Conservation (phyloP, 495 filamentous ascomycete species). For the Lepidopterella palustris region DNA sequence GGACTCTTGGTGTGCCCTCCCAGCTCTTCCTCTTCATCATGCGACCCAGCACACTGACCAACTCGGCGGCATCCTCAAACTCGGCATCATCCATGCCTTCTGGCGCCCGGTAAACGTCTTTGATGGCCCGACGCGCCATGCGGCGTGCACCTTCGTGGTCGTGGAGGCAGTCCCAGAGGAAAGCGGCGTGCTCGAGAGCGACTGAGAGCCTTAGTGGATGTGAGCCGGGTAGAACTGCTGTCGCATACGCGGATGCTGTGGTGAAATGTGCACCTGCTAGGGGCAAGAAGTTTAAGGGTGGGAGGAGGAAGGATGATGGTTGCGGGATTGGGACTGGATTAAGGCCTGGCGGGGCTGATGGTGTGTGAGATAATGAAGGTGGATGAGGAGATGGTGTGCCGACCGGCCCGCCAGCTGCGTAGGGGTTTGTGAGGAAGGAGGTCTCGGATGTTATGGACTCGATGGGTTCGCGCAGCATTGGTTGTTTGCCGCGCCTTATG, state of each 20-base stretch:
- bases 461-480: constrained; percentile 38
- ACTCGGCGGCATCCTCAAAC: constrained; percentile 46
- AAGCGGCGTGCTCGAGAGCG: constrained; percentile 90
- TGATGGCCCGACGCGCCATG: constrained; percentile 74
- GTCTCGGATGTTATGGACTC: constrained; percentile 39
- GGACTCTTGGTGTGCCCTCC: constrained; percentile 28
- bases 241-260: constrained; percentile 67
- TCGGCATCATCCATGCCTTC: constrained; percentile 86
- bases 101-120: constrained; percentile 81
- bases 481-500: constrained; percentile 22
- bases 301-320: constrained; percentile 65
- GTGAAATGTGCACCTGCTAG: constrained; percentile 74
- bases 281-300: constrained; percentile 74
- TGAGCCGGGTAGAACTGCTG: constrained; percentile 69
- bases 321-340: constrained; percentile 35
- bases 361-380: constrained; percentile 37
- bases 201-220: constrained; percentile 86
- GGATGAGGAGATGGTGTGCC: constrained; percentile 39
- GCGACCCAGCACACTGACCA: constrained; percentile 42
- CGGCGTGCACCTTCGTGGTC: constrained; percentile 66
- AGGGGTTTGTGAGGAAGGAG: constrained; percentile 42
- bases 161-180: constrained; percentile 87
- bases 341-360: constrained; percentile 38
- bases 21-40: constrained; percentile 40
- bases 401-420: constrained; percentile 28